Percentiles rank a stretch among this genome's conserved stretches.
Conservation (phyloP, 106 monocot species). For the Dactylorhiza incarnata region DNA sequence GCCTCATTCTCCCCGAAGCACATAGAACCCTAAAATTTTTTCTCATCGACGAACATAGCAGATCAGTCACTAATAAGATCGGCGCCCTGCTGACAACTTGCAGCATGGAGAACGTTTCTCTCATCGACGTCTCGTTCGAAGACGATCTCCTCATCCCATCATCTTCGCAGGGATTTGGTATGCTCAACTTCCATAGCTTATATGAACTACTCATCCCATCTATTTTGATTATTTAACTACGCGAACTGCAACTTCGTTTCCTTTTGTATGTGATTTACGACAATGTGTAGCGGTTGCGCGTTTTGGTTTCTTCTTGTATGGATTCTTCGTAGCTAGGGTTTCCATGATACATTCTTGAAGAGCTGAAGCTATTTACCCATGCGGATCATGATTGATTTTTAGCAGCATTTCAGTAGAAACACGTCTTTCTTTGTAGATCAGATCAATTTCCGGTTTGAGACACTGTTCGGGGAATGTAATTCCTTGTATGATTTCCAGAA, state of each 20-base stretch:
- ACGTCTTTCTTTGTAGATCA: too few relatives aligned
- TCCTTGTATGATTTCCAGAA: too few relatives aligned
- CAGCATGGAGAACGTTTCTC: constrained; percentile 39
- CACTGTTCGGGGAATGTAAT: too few relatives aligned
- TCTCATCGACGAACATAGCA: not conserved
- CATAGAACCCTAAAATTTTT: not conserved
- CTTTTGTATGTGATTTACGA: not conserved
- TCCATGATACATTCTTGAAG: not conserved
- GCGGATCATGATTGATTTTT: not conserved
- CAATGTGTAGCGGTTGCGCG: not conserved
- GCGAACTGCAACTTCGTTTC: not conserved
- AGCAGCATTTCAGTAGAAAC: not conserved
- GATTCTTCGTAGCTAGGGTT: not conserved
- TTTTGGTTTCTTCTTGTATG: not conserved
- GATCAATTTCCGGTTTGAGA: too few relatives aligned
- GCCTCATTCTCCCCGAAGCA: not conserved
- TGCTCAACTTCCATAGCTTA: not conserved
- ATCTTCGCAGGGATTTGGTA: constrained; percentile 3
- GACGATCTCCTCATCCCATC: constrained; percentile 47
- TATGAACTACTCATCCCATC: not conserved
- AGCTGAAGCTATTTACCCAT: not conserved
- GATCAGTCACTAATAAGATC: not conserved
- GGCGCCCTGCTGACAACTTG: not conserved
- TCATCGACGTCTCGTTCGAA: constrained; percentile 50
- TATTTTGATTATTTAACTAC: not conserved